A percentile compares a stretch with the other conserved stretches of the same genome.
These are phyloP conservation scores for Collybiopsis confluens DNA, from an alignment of 768 basidiomycete genomes.

Conservation along the genomic window DNA sequence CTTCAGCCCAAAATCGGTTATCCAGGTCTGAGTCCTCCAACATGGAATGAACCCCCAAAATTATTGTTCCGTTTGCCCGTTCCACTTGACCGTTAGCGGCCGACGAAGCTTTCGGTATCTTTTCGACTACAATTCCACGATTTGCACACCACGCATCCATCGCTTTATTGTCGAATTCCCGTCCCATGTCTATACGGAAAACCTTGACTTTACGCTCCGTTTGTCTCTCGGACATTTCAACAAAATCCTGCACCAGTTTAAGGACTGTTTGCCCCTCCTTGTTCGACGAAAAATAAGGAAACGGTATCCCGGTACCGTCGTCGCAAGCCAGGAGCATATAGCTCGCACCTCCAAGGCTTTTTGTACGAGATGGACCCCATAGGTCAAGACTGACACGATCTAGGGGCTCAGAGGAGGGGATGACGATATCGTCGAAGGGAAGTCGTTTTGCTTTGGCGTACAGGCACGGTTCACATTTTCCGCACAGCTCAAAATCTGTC, in stretches of 20 bases:
- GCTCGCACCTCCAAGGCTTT: background rate
- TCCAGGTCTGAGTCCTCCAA: background rate
- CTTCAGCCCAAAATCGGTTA: background rate
- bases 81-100: background rate
- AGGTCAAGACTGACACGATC: conserved; percentile 6
- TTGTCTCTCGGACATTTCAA: background rate
- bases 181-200: background rate
- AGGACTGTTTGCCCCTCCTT: background rate
- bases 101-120: background rate
- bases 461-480: background rate
- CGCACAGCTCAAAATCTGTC: background rate
- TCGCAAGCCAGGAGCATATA: background rate
- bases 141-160: background rate
- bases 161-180: background rate
- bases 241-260: background rate
- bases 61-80: background rate
- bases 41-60: background rate
- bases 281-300: background rate
- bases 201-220: background rate
- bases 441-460: background rate
- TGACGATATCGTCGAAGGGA: conserved; percentile 9
- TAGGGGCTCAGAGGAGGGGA: background rate
- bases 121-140: background rate
- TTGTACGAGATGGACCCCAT: background rate
- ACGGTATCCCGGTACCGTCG: background rate